Evolutionary conservation across 1,284 basidiomycete genomes (phyloP).

Genomic region (Trichosporon sp.): DNA sequence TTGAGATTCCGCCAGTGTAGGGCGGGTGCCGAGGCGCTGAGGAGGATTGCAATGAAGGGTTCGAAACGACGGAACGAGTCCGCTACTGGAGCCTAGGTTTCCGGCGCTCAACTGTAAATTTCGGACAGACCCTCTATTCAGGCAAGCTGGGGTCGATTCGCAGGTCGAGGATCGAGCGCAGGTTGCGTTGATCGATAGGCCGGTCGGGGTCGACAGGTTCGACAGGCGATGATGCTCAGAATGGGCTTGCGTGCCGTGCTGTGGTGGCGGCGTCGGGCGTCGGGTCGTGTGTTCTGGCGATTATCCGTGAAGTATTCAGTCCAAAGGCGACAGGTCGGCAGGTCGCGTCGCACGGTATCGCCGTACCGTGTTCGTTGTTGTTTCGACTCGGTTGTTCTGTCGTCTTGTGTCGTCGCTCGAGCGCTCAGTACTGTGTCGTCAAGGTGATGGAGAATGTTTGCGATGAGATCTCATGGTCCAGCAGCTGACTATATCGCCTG

Average conservation of each 20-base stretch:
- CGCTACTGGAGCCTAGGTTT: neutral
- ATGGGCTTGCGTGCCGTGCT: conserved; percentile 9
- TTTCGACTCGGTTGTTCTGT: neutral
- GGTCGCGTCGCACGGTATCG: neutral
- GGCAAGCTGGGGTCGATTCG: neutral
- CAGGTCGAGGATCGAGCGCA: neutral
- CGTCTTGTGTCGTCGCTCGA: neutral
- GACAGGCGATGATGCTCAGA: neutral
- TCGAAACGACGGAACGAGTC: neutral
- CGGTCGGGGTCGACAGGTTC: neutral
- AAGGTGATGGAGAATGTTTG: conserved; percentile 5
- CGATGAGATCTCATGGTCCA: neutral
- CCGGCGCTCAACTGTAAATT: neutral
- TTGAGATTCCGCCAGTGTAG: neutral
- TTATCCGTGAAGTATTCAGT: neutral
- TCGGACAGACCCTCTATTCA: neutral
- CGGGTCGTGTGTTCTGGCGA: neutral
- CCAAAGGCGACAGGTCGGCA: neutral
- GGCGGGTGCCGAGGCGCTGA: neutral
- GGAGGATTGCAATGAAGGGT: conserved; percentile 1
- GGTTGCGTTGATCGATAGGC: neutral
- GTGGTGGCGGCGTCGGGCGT: conserved; percentile 1
- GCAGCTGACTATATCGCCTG: neutral
- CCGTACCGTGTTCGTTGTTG: neutral
- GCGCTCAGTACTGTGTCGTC: neutral